Conservation (phyloP, 495 filamentous ascomycete species). For the Neurospora hispaniola region DNA sequence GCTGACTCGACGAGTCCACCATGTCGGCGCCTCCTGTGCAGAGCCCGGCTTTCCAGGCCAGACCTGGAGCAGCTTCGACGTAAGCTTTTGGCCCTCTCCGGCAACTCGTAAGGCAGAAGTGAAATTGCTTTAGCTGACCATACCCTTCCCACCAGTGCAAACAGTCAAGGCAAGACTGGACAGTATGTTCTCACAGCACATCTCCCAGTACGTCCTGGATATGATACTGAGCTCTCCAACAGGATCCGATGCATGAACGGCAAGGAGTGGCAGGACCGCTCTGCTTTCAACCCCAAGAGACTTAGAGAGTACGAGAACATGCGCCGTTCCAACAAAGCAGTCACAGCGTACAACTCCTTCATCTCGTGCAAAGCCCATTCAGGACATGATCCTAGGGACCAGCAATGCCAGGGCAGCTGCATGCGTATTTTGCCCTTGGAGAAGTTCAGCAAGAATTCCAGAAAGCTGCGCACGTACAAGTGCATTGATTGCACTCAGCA, state of each 20-base stretch:
- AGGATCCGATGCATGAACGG: slow-evolving; percentile 43
- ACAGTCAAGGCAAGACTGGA: background rate
- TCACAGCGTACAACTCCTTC: slow-evolving; percentile 16
- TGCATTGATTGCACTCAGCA: background rate
- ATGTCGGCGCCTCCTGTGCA: background rate
- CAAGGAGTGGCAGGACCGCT: slow-evolving; percentile 27
- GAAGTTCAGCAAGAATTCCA: slow-evolving; percentile 48
- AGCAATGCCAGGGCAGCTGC: slow-evolving; percentile 39
- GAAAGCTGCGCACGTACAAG: slow-evolving; percentile 27
- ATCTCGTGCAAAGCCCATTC: slow-evolving; percentile 20
- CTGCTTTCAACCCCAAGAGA: slow-evolving; percentile 38
- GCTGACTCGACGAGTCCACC: background rate
- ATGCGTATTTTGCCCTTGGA: slow-evolving; percentile 32
- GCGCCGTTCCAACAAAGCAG: slow-evolving; percentile 2
- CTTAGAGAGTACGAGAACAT: slow-evolving; percentile 23
- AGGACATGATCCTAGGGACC: slow-evolving; percentile 5
- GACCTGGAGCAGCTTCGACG: background rate
- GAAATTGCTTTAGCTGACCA: background rate
- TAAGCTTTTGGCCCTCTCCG: background rate
- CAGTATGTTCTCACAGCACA: background rate
- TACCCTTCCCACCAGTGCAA: background rate
- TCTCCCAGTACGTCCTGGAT: background rate
- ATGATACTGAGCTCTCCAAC: slow-evolving; percentile 1
- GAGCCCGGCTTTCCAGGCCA: background rate
- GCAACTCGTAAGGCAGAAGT: background rate